Conservation (phyloP, 148 eudicot species). For the Tetragonia tetragonoides region DNA sequence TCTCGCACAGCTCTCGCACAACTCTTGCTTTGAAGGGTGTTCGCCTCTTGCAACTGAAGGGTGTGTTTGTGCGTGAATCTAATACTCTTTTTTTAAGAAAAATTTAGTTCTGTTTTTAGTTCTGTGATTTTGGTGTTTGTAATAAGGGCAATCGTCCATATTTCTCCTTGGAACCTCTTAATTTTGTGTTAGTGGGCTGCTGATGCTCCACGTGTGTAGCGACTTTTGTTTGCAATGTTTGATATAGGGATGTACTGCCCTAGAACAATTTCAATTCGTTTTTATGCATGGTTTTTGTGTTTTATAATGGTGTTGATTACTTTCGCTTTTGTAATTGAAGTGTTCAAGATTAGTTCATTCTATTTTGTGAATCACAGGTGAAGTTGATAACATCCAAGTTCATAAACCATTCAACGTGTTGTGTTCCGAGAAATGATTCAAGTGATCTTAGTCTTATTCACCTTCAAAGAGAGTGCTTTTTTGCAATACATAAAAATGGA, state of each 20-base stretch:
- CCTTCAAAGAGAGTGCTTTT: too few relatives aligned
- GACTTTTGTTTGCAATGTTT: too few relatives aligned
- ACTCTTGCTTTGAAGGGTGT: conserved; percentile 31
- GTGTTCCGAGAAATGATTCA: too few relatives aligned
- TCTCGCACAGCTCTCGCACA: conserved; percentile 8
- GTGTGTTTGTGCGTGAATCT: conserved; percentile 78
- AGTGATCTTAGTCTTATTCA: too few relatives aligned
- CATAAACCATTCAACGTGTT: too few relatives aligned
- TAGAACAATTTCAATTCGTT: too few relatives aligned
- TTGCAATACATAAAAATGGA: too few relatives aligned
- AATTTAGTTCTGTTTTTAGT: not conserved
- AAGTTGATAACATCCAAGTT: not conserved
- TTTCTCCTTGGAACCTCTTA: not conserved
- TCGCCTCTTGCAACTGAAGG: conserved; percentile 23
- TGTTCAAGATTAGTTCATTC: too few relatives aligned
- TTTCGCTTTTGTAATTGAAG: too few relatives aligned
- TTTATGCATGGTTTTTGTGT: too few relatives aligned
- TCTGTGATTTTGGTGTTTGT: not conserved
- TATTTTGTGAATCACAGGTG: not conserved
- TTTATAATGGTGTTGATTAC: too few relatives aligned
- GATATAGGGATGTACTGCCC: too few relatives aligned
- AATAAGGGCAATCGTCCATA: conserved; percentile 8
- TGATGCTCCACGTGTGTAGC: not conserved
- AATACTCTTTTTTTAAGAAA: conserved; percentile 24
- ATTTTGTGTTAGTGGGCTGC: not conserved